phyloP scores from a whole-genome alignment of 1,284 basidiomycete genomes.

The Mycosarcoma maydis region DNA sequence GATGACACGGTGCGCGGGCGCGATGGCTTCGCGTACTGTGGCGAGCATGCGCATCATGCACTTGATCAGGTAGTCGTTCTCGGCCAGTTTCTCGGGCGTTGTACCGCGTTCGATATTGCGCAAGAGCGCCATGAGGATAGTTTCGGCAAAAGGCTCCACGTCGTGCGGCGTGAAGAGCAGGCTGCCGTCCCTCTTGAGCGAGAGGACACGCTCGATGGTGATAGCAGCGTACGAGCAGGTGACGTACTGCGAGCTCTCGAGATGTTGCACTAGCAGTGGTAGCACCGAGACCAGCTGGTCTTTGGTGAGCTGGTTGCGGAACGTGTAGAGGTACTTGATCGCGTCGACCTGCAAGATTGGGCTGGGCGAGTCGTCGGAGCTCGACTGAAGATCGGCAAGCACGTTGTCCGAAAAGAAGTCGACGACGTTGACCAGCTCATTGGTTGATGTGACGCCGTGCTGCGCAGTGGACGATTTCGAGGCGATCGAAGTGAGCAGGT shows the following conservation, averaged over 20 bases:
- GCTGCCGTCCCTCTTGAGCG: slow-evolving; percentile 77
- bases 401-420: slow-evolving; percentile 94
- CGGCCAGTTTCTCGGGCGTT: slow-evolving; percentile 91
- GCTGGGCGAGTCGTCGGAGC: slow-evolving; percentile 68
- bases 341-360: slow-evolving; percentile 95
- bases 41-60: slow-evolving; percentile 96
- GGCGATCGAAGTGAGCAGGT: slow-evolving; percentile 89
- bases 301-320: slow-evolving; percentile 92
- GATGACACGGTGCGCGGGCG: slow-evolving; percentile 75
- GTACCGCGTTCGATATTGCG: slow-evolving; percentile 82
- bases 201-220: slow-evolving; percentile 72
- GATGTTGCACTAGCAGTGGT: slow-evolving; percentile 85
- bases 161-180: slow-evolving; percentile 80
- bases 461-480: slow-evolving; percentile 80
- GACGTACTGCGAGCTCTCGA: slow-evolving; percentile 69
- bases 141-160: slow-evolving; percentile 81
- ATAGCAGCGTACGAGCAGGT: slow-evolving; percentile 69
- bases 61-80: slow-evolving; percentile 98
- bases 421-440: slow-evolving; percentile 90
- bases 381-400: slow-evolving; percentile 84
- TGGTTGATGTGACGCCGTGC: slow-evolving; percentile 87
- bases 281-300: slow-evolving; percentile 90
- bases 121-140: slow-evolving; percentile 81
- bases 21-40: slow-evolving; percentile 82
- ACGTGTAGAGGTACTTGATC: slow-evolving; percentile 76